phyloP scores from a whole-genome alignment of 2,329 filamentous ascomycete species.

The Aspergillus ochraceoroseus region DNA sequence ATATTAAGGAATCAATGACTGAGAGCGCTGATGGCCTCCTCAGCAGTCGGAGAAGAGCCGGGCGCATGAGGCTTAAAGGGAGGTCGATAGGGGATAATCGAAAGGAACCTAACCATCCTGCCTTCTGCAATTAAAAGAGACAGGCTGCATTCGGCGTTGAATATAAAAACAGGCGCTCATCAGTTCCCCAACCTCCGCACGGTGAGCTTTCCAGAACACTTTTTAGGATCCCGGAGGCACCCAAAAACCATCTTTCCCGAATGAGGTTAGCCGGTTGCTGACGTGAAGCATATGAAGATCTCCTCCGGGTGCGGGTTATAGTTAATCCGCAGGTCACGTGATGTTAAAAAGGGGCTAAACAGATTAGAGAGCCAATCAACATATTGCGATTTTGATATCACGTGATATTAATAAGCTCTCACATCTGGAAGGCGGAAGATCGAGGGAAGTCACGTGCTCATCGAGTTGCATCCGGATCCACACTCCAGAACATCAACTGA shows the following conservation, averaged over 20 bases:
- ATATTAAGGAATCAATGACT: conserved; percentile 34
- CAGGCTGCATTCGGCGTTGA: conserved; percentile 8
- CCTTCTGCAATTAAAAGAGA: conserved; percentile 10
- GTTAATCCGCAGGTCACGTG: conserved; percentile 12
- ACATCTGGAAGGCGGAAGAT: conserved; percentile 29
- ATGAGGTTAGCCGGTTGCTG: conserved; percentile 12
- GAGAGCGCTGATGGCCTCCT: conserved; percentile 41
- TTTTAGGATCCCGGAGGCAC: neutral
- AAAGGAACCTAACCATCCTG: conserved; percentile 29
- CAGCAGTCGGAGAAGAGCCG: conserved; percentile 43
- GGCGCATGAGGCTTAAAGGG: conserved; percentile 35
- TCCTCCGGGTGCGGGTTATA: no score
- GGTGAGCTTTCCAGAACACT: no score
- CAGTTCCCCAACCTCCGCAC: no score
- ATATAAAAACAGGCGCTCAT: neutral
- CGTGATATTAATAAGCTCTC: conserved; percentile 23
- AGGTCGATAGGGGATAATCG: conserved; percentile 17
- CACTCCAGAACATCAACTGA: conserved; percentile 30
- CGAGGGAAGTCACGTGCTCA: conserved; percentile 31
- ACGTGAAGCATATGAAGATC: no score
- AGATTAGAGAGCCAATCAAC: no score
- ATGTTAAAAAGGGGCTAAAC: conserved; percentile 28
- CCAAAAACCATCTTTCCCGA: conserved; percentile 8
- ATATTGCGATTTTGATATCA: no score
- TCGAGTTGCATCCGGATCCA: conserved; percentile 23